Percentiles rank a stretch among this genome's conserved stretches.
These are phyloP conservation scores for Cymodocea nodosa DNA, from an alignment of 116 monocot genomes.

Conservation along the genomic window DNA sequence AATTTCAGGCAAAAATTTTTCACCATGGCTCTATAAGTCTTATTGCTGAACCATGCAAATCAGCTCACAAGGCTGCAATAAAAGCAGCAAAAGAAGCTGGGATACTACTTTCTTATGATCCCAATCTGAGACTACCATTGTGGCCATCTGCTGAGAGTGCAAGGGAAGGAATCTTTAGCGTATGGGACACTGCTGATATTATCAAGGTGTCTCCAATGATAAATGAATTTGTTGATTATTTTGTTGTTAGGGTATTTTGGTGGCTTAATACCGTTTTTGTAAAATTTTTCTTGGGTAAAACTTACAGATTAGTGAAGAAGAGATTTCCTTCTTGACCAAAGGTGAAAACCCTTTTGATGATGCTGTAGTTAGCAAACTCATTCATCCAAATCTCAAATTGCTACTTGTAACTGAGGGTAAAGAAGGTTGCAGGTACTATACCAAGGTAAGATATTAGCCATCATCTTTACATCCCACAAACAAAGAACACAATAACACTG, in stretches of 20 bases:
- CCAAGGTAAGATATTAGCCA: slow-evolving; percentile 39
- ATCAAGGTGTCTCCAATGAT: slow-evolving; percentile 52
- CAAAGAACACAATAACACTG: background rate
- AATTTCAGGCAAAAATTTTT: slow-evolving; percentile 77
- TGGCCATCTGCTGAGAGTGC: slow-evolving; percentile 93
- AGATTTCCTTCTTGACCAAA: slow-evolving; percentile 81
- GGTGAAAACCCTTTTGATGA: slow-evolving; percentile 92
- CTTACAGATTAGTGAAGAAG: slow-evolving; percentile 81
- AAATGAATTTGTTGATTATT: background rate
- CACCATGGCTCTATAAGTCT: slow-evolving; percentile 98
- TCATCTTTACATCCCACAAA: background rate
- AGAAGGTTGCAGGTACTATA: slow-evolving; percentile 89
- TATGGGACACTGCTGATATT: slow-evolving; percentile 91
- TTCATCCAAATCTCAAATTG: slow-evolving; percentile 82
- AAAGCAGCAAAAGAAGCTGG: slow-evolving; percentile 94
- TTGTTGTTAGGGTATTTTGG: background rate
- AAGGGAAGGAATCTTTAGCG: slow-evolving; percentile 91
- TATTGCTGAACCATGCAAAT: slow-evolving; percentile 95
- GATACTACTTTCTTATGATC: slow-evolving; percentile 88
- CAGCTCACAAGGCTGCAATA: slow-evolving; percentile 79
- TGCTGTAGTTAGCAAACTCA: slow-evolving; percentile 63
- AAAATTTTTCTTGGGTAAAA: slow-evolving; percentile 5
- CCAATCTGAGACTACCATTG: slow-evolving; percentile 86
- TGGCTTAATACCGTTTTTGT: background rate
- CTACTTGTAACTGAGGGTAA: slow-evolving; percentile 89